Base-by-base conservation (phyloP, 2,329 filamentous ascomycete species). In the Coleophoma eucalyptorum region DNA sequence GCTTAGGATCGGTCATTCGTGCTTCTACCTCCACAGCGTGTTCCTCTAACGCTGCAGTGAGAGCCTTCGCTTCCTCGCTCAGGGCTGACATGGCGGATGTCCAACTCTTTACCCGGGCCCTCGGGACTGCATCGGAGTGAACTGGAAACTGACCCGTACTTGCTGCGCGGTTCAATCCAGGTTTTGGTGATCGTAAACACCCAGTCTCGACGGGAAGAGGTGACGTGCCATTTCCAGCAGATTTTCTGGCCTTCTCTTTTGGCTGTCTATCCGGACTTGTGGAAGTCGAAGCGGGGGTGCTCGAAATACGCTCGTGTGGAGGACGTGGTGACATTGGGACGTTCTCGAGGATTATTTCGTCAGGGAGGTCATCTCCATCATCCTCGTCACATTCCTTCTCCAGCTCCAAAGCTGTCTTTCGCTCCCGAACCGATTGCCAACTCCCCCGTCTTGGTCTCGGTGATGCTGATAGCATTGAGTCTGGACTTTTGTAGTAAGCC, bases 1-100 rank as follows among this genome's bases (percentile, higher is more conserved):
- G 51, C 19, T 37, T 49, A 5, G 55, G 55, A 51, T 62, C 55
- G 3, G 65, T 62, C 45, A 66, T 60, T 59, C 61, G 43, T 50
- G 79, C 68, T 60, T 87, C 81, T 47, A 86, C 64, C 58, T 89
- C 81, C 7, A 85, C 83, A 10, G 87, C 84, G 59, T 90, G 87
- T 62, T 87, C 86, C 64, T 93, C 89, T n/a, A 94, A 72, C 60
- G 88, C 89, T 60, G 89, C 86, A 0, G 89, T 93, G 51, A 94
- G 68, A 19, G 82, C 83, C 64, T 84, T 86, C 11, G 87, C 86
- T 62, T 94, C 90, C 4, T 81, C 72, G 53, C 81, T 90, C 49
- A 94, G 73, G 45, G 86, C 81, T 1, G 79, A 80, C 58, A 88
- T 72, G 15, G 85, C 86, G 13, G 82, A 77, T 46, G 83, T 87